Percentiles rank a stretch among this genome's conserved stretches.
Evolutionary conservation across 352 stramenopile genomes (phyloP).

Genomic region (Pythium grandisporangium): DNA sequence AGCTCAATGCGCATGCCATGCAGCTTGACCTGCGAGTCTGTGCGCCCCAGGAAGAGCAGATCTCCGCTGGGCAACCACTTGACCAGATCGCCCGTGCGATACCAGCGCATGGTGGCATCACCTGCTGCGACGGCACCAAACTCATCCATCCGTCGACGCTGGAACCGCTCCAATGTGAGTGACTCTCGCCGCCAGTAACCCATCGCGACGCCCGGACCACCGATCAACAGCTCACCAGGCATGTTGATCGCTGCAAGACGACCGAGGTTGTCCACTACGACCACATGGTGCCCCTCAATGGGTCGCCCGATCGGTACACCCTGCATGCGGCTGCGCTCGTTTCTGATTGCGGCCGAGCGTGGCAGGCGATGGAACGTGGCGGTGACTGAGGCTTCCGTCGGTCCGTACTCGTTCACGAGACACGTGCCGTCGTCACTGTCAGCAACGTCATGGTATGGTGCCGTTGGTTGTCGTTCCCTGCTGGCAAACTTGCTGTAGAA

Average conservation of each 20-base stretch:
- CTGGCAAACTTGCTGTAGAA: slow-evolving; percentile 43
- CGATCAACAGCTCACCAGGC: slow-evolving; percentile 57
- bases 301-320: slow-evolving; percentile 47
- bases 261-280: slow-evolving; percentile 40
- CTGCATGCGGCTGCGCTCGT: slow-evolving; percentile 7
- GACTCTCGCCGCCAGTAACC: slow-evolving; percentile 55
- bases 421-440: slow-evolving; percentile 8
- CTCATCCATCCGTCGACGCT: slow-evolving; percentile 8
- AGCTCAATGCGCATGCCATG: slow-evolving; percentile 77
- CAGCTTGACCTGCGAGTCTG: slow-evolving; percentile 74
- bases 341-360: slow-evolving; percentile 12
- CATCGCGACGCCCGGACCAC: slow-evolving; percentile 41
- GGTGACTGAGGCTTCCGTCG: slow-evolving; percentile 40
- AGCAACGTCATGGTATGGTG: slow-evolving; percentile 1
- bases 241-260: slow-evolving; percentile 39
- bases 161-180: slow-evolving; percentile 24
- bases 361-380: slow-evolving; percentile 29
- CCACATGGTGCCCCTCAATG: slow-evolving; percentile 27
- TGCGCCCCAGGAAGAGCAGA: slow-evolving; percentile 56
- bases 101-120: slow-evolving; percentile 17
- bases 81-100: slow-evolving; percentile 65
- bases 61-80: slow-evolving; percentile 37
- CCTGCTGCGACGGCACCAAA: background rate
- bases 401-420: slow-evolving; percentile 45
- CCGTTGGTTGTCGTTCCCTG: too few species aligned